These are phyloP conservation scores for Orobanche coerulescens DNA, from an alignment of 257 asterid species.

Conservation along the genomic window DNA sequence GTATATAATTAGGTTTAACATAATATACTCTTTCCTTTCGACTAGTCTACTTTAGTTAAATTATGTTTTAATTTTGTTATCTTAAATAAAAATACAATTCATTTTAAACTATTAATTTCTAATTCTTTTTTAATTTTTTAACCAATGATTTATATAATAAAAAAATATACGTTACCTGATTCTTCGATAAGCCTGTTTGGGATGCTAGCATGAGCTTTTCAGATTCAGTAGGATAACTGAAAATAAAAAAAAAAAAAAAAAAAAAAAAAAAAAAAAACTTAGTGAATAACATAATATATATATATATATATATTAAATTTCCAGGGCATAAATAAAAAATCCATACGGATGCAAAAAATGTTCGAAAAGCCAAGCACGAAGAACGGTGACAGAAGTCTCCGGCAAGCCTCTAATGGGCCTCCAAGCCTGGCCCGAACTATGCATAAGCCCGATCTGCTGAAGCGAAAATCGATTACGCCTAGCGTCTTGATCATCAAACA, in stretches of 20 bases:
- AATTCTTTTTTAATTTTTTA: too few species aligned
- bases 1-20: too few species aligned
- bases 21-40: too few species aligned
- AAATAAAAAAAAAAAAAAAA: neutral
- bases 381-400: slow-evolving; percentile 65
- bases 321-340: neutral
- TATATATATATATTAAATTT: too few species aligned
- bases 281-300: neutral
- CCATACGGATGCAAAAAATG: slow-evolving; percentile 92
- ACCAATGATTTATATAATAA: too few species aligned
- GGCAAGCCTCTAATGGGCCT: slow-evolving; percentile 85
- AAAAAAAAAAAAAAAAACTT: too few species aligned
- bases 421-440: slow-evolving; percentile 54
- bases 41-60: too few species aligned
- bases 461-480: slow-evolving; percentile 36
- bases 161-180: too few species aligned
- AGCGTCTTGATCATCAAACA: slow-evolving; percentile 54
- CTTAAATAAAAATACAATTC: too few species aligned
- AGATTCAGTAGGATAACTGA: slow-evolving; percentile 78
- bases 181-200: slow-evolving; percentile 88
- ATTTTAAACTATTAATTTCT: too few species aligned
- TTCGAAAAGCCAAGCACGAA: slow-evolving; percentile 94
- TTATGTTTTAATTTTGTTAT: too few species aligned
- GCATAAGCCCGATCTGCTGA: slow-evolving; percentile 52
- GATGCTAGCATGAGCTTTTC: slow-evolving; percentile 87